Conservation (phyloP, 345 rosid species). For the Citropsis articulata region DNA sequence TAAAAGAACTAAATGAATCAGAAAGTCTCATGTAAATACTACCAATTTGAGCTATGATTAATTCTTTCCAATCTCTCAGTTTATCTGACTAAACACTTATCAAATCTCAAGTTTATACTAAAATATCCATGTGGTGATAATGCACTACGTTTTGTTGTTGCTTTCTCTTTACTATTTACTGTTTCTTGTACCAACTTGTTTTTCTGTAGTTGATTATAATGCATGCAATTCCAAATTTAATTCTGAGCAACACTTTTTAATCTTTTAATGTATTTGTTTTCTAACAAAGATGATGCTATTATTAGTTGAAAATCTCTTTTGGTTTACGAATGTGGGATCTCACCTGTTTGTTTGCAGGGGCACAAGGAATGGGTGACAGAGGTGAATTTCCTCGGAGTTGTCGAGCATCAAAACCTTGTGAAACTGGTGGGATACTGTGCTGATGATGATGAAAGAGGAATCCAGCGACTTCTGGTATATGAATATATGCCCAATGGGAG, state of each 20-base stretch:
- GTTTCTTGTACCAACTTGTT: constrained; percentile 1
- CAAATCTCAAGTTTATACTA: not conserved
- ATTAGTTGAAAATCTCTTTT: not conserved
- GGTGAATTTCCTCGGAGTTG: constrained; percentile 83
- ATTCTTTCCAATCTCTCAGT: not conserved
- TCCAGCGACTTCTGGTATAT: constrained; percentile 77
- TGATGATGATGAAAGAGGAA: constrained; percentile 91
- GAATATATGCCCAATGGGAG: constrained; percentile 85
- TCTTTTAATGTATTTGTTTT: not conserved
- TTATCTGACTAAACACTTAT: not conserved
- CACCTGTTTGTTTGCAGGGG: constrained; percentile 51
- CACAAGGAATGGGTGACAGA: constrained; percentile 95
- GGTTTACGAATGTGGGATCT: not conserved
- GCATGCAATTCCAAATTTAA: not conserved
- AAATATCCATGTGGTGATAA: not conserved
- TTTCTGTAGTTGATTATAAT: not conserved
- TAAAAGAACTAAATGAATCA: not conserved
- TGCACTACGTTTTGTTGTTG: not conserved
- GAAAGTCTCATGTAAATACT: not conserved
- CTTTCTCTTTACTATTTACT: not conserved
- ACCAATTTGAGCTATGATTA: not conserved
- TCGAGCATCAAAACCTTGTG: constrained; percentile 87
- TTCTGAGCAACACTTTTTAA: not conserved
- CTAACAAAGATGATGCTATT: constrained; percentile 3
- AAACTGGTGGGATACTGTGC: constrained; percentile 87